A percentile compares a stretch with the other conserved stretches of the same genome.
Evolutionary conservation across 2,329 filamentous ascomycete species (phyloP).

Genomic region (Tympanopsis confertula): DNA sequence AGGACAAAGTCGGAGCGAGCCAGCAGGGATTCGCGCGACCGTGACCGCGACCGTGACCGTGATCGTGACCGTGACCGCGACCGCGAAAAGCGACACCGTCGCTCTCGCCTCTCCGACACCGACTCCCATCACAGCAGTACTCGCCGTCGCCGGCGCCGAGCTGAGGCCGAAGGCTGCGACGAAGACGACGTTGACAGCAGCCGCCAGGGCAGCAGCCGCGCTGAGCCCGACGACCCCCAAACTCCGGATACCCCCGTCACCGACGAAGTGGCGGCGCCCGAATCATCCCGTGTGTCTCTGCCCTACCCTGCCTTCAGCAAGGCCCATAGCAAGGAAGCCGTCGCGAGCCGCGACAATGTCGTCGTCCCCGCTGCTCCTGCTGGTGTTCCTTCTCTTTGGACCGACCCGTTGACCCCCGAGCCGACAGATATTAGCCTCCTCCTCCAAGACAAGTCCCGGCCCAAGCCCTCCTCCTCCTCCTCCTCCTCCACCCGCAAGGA

Average conservation of each 20-base stretch:
- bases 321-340: slow-evolving; percentile 78
- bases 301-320: slow-evolving; percentile 82
- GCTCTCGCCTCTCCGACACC: slow-evolving; percentile 24
- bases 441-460: slow-evolving; percentile 23
- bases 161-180: slow-evolving; percentile 20
- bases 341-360: slow-evolving; percentile 49
- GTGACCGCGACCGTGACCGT: slow-evolving; percentile 16
- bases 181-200: slow-evolving; percentile 7
- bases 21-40: no score
- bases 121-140: slow-evolving; percentile 26
- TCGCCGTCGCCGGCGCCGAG: slow-evolving; percentile 16
- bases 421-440: slow-evolving; percentile 50
- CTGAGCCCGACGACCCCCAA: slow-evolving; percentile 3
- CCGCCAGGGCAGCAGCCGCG: slow-evolving; percentile 6
- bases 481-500: slow-evolving; percentile 30
- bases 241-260: slow-evolving; percentile 24
- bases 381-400: slow-evolving; percentile 23
- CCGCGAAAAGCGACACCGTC: neutral
- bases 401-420: slow-evolving; percentile 51
- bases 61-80: slow-evolving; percentile 11
- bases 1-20: no score
- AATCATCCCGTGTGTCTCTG: slow-evolving; percentile 33
- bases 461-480: slow-evolving; percentile 2
- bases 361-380: slow-evolving; percentile 16
- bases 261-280: slow-evolving; percentile 35